Base-by-base conservation (phyloP, 108 stramenopile genomes). In the Cyclotella choctawhatcheeana region DNA sequence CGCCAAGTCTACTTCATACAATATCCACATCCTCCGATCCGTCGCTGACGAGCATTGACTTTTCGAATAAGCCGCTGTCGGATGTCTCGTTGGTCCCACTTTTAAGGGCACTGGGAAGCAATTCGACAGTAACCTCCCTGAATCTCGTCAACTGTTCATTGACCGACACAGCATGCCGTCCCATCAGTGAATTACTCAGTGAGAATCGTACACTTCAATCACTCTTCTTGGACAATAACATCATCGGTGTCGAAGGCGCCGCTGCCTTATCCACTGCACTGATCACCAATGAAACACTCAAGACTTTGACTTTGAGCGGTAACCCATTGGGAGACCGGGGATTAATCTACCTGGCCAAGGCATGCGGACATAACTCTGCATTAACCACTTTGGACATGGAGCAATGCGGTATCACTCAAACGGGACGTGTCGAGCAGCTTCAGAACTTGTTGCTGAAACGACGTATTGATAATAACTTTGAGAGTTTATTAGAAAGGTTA, bases 271-370 rank as follows among this genome's bases (percentile, higher is more conserved):
- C 43, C 0, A 71, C 76, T 17, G 69, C 69, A 3, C 56, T 77
- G 6, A 77, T 77, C 26, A 77, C 61, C 44, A 77, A 77, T 40
- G 69, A 70, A 32, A 27, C 45, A 13, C 43, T 77, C 33, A 35
- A 24, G 5, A 43, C 56, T 35, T 34, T 77, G 3, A 65, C 67
- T 18, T 40, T 77, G 21, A 58, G 40, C 14, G 24, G 34, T 24
- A 77, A 77, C 22, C 30, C 25, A 16, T 21, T 77, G 5, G 76
- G 76, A 12, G 69, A 77, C 43, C 55, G 37, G 44, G 76, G 76
- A 27, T 48, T 70, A 26, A 26, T 70, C 17, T 70, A 70, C 20
- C 62, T 77, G 0, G 47, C 47, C 21, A 51, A 59, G 29, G 68
- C 69, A 12, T 48, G 69, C 27, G 63, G 55, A 20, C 76, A 77